These are phyloP conservation scores for Circinella minor DNA, from an alignment of 371 early-diverging fungal genomes.

Conservation along the genomic window DNA sequence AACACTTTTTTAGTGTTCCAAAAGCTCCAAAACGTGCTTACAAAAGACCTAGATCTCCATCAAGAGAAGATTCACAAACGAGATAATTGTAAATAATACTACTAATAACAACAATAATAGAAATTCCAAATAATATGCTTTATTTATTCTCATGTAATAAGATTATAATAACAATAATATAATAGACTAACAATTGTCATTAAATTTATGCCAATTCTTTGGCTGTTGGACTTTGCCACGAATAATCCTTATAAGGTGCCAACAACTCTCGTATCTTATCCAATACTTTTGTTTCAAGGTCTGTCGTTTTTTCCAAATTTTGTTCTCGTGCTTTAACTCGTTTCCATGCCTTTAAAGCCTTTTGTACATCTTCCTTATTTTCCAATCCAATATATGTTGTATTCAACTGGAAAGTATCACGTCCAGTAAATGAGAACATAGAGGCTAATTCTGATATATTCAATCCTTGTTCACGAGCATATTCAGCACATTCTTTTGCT, in stretches of 20 bases:
- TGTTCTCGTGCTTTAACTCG: slow-evolving; percentile 38
- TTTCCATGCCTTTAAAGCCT: slow-evolving; percentile 57
- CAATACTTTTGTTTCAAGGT: slow-evolving; percentile 28
- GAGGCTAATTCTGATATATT: slow-evolving; percentile 68
- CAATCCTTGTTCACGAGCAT: slow-evolving; percentile 41
- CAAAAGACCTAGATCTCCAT: too few relatives aligned
- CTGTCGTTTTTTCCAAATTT: slow-evolving; percentile 23
- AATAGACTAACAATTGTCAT: too few relatives aligned
- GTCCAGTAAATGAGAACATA: slow-evolving; percentile 64
- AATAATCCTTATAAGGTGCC: slow-evolving; percentile 42
- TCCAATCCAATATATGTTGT: slow-evolving; percentile 73
- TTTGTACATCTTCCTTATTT: slow-evolving; percentile 64
- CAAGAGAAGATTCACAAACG: too few relatives aligned
- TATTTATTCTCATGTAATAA: too few relatives aligned
- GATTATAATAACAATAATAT: too few relatives aligned
- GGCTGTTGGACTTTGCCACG: slow-evolving; percentile 52
- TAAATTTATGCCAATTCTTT: slow-evolving; percentile 33
- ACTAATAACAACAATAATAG: too few relatives aligned
- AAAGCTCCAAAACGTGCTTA: too few relatives aligned
- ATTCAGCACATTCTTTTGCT: slow-evolving; percentile 50
- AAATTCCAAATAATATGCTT: too few relatives aligned
- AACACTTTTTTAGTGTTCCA: too few relatives aligned
- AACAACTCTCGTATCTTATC: slow-evolving; percentile 30
- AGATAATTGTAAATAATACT: too few relatives aligned
- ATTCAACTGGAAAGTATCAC: slow-evolving; percentile 47